Conservation (phyloP, 345 rosid genomes). For the Lepidium africanum region DNA sequence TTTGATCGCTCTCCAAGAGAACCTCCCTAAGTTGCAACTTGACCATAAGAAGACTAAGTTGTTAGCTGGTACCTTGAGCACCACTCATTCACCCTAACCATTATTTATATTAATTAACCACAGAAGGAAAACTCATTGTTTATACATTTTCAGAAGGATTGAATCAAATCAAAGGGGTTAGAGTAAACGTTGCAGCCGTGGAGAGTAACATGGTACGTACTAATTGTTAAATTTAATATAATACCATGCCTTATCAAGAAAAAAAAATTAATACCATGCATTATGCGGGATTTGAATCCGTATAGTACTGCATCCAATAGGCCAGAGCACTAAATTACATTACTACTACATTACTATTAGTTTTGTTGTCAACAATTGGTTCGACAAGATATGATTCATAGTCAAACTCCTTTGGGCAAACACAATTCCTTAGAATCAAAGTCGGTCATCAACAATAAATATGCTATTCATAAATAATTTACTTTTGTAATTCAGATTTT, state of each 20-base stretch:
- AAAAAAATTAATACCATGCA: not conserved
- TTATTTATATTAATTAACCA: not conserved
- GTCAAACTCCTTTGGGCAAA: too few relatives aligned
- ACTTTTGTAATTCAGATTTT: constrained; percentile 38
- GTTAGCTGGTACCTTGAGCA: constrained; percentile 53
- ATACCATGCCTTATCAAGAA: too few relatives aligned
- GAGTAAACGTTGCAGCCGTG: constrained; percentile 49
- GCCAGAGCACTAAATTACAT: too few relatives aligned
- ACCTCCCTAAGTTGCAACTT: constrained; percentile 46
- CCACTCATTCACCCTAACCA: not conserved
- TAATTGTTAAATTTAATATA: not conserved
- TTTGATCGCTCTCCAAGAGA: constrained; percentile 61
- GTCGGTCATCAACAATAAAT: too few relatives aligned
- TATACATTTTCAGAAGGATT: constrained; percentile 48
- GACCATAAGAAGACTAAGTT: constrained; percentile 81
- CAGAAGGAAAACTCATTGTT: not conserved
- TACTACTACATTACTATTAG: too few relatives aligned
- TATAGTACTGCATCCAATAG: not conserved
- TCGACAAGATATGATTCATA: too few relatives aligned
- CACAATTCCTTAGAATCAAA: too few relatives aligned
- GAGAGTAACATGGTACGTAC: constrained; percentile 77
- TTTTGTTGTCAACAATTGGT: too few relatives aligned
- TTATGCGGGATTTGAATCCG: not conserved
- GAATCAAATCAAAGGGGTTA: constrained; percentile 67
- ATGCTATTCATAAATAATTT: too few relatives aligned